These are phyloP conservation scores for Solanum infundibuliforme DNA, from an alignment of 257 asterid species.

Conservation along the genomic window DNA sequence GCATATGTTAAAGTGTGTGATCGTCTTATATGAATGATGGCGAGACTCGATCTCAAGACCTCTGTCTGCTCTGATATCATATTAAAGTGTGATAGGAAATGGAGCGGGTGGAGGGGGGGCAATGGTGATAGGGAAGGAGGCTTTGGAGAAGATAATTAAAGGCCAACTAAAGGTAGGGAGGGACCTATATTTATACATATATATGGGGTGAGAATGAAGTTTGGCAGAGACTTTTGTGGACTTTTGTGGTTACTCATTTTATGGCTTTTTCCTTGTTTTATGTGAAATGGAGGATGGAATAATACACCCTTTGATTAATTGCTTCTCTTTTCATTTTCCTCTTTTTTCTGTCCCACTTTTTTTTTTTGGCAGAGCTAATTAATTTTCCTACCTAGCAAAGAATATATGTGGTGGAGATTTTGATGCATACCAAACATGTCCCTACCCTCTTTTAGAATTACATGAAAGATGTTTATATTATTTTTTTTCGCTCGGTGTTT, in stretches of 20 bases:
- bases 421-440: constrained; percentile 6
- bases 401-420: constrained; percentile 4
- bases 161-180: constrained; percentile 36
- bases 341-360: neutral
- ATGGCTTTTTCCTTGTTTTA: neutral
- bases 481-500: accelerated
- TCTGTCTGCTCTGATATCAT: no score
- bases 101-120: no score
- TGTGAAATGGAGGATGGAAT: constrained; percentile 4
- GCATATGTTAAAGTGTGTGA: neutral
- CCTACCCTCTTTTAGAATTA: constrained; percentile 1
- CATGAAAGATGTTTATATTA: neutral
- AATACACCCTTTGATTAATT: constrained; percentile 14
- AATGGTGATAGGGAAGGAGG: neutral
- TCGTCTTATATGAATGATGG: neutral
- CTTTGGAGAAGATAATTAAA: constrained; percentile 18
- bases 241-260: constrained; percentile 10
- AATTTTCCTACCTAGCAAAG: constrained; percentile 6
- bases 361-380: constrained; percentile 1
- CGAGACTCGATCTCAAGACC: no score
- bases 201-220: constrained; percentile 18
- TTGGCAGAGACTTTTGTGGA: constrained; percentile 34
- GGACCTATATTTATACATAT: constrained; percentile 8
- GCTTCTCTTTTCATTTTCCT: neutral
- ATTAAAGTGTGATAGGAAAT: no score